A percentile compares a stretch with the other conserved stretches of the same genome.
phyloP scores from a whole-genome alignment of 164 flowering plant genomes.

The Platanus orientalis region DNA sequence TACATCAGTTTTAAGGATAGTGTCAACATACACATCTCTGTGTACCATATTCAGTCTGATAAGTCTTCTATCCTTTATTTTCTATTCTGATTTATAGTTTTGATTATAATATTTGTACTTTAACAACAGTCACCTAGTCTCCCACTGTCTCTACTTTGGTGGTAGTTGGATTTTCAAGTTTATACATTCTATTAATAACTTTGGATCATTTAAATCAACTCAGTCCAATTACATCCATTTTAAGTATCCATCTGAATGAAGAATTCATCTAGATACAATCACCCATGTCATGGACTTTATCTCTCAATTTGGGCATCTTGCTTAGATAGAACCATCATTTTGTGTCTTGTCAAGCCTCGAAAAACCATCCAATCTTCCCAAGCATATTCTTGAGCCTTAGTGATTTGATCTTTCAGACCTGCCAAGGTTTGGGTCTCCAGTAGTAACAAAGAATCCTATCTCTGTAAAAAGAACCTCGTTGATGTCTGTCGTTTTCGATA shows the following conservation, averaged over 20 bases:
- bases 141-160: background rate
- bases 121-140: no score
- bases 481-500: conserved; percentile 11
- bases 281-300: conserved; percentile 13
- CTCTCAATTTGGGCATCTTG: conserved; percentile 14
- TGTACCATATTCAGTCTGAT: no score
- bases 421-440: conserved; percentile 9
- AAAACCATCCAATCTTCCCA: no score
- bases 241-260: conserved; percentile 16
- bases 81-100: no score
- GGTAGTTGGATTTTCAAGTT: background rate
- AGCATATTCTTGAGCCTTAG: conserved; percentile 4
- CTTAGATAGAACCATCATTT: background rate
- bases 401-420: conserved; percentile 19
- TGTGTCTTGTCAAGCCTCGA: background rate
- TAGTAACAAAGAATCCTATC: conserved; percentile 12
- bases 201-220: conserved; percentile 2
- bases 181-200: conserved; percentile 4
- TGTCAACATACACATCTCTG: no score
- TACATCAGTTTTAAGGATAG: no score
- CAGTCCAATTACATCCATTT: conserved; percentile 7
- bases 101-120: no score
- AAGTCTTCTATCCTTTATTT: no score
- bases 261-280: conserved; percentile 19
- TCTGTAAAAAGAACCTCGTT: conserved; percentile 16